These are phyloP conservation scores for Cutaneotrichosporon sp. DNA, from an alignment of 1,284 basidiomycete genomes.

Conservation along the genomic window DNA sequence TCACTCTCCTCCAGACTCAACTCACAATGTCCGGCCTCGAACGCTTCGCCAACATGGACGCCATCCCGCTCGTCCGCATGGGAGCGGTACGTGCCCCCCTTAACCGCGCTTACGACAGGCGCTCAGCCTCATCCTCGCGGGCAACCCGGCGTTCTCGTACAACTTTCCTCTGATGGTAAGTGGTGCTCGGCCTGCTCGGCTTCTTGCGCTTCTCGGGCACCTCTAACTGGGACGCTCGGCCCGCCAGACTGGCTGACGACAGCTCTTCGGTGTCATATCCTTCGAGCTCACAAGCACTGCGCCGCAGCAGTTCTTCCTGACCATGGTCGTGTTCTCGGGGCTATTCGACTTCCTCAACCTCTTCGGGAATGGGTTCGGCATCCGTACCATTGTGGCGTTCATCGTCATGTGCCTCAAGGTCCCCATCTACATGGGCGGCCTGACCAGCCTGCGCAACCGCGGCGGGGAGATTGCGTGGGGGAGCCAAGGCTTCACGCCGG, in stretches of 20 bases:
- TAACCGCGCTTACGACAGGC: slow-evolving; percentile 16
- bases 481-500: slow-evolving; percentile 12
- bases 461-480: slow-evolving; percentile 37
- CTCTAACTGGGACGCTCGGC: too few species aligned
- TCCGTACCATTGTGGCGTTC: not conserved
- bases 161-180: slow-evolving; percentile 48
- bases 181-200: too few species aligned
- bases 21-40: slow-evolving; percentile 28
- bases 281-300: slow-evolving; percentile 37
- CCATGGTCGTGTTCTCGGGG: slow-evolving; percentile 31
- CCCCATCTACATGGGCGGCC: slow-evolving; percentile 40
- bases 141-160: slow-evolving; percentile 27
- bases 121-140: slow-evolving; percentile 34
- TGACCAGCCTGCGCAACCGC: slow-evolving; percentile 34
- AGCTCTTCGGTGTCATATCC: slow-evolving; percentile 47
- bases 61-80: slow-evolving; percentile 35
- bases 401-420: slow-evolving; percentile 31
- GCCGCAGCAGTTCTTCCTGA: slow-evolving; percentile 41
- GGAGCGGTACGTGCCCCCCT: slow-evolving; percentile 27
- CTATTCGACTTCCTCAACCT: slow-evolving; percentile 40
- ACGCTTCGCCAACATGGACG: slow-evolving; percentile 37
- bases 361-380: slow-evolving; percentile 9
- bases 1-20: too few species aligned
- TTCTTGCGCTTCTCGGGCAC: too few species aligned
- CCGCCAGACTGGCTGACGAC: slow-evolving; percentile 20